Conservation (phyloP, 148 eudicot species). For the Nepenthes mirabilis region DNA sequence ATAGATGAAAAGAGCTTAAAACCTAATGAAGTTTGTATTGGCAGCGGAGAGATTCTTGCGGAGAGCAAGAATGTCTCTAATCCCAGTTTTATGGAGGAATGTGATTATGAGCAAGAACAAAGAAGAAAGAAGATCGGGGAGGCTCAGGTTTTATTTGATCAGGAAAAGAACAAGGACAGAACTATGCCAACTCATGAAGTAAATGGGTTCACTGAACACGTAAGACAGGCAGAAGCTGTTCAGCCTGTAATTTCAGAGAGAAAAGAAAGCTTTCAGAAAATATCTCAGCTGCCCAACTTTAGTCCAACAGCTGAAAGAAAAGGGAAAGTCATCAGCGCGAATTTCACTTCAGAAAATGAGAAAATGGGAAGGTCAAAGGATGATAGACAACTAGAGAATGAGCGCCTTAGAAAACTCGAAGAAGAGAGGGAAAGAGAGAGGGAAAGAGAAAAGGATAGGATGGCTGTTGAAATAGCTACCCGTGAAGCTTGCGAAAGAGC, state of each 20-base stretch:
- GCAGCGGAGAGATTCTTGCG: conserved; percentile 7
- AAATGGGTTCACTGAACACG: conserved; percentile 17
- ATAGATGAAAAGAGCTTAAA: conserved; percentile 13
- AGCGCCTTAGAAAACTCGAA: conserved; percentile 53
- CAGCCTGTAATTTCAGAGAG: conserved; percentile 17
- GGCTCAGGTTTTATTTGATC: conserved; percentile 9
- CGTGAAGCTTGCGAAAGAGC: conserved; percentile 54
- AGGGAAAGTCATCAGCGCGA: conserved; percentile 16
- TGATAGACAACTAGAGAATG: conserved; percentile 47
- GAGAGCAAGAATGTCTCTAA: conserved; percentile 11
- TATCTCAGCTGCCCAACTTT: conserved; percentile 12
- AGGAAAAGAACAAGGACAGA: conserved; percentile 16
- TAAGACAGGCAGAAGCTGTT: conserved; percentile 19
- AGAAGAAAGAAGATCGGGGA: conserved; percentile 11
- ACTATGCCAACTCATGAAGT: conserved; percentile 15
- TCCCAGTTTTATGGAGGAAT: conserved; percentile 13
- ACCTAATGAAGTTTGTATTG: conserved; percentile 13
- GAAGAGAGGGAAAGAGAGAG: conserved; percentile 94
- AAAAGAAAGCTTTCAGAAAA: conserved; percentile 11
- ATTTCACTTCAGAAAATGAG: conserved; percentile 20
- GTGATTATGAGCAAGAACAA: conserved; percentile 17
- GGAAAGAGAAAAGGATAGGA: conserved; percentile 94
- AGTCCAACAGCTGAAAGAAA: conserved; percentile 23
- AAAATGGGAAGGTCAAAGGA: conserved; percentile 22
- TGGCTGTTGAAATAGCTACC: conserved; percentile 40